phyloP scores from a whole-genome alignment of 2,329 filamentous ascomycete genomes.

The Colletotrichum lentis region DNA sequence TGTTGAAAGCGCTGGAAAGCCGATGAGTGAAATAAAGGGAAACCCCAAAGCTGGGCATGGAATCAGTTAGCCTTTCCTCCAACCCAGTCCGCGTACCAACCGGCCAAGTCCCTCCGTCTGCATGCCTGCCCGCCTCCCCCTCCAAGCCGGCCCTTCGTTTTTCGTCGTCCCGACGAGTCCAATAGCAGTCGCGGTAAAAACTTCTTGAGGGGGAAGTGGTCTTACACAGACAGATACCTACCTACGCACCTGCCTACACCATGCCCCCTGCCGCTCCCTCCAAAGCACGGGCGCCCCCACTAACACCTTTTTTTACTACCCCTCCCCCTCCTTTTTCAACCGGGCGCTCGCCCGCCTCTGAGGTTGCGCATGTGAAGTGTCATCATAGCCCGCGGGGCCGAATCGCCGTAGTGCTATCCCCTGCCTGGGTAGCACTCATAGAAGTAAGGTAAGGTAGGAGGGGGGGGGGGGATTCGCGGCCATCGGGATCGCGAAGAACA shows the following conservation, averaged over 20 bases:
- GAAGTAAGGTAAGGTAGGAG: too few relatives aligned
- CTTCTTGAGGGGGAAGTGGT: conserved; percentile 3
- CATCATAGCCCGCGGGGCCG: conserved; percentile 27
- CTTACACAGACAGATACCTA: not conserved
- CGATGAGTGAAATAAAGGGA: conserved; percentile 2
- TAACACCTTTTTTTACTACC: not conserved
- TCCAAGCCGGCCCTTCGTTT: conserved; percentile 7
- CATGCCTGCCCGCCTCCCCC: not conserved
- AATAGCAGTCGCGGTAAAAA: conserved; percentile 7
- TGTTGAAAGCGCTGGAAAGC: not conserved
- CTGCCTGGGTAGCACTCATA: too few relatives aligned
- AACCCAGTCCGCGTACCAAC: not conserved
- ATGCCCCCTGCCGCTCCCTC: not conserved
- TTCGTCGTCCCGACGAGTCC: conserved; percentile 14
- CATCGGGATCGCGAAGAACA: too few relatives aligned
- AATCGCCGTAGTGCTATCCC: not conserved
- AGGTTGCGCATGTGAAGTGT: conserved; percentile 29
- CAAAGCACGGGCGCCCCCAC: not conserved
- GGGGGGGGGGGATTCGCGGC: too few relatives aligned
- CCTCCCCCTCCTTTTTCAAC: conserved; percentile 32
- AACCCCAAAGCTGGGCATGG: conserved; percentile 1
- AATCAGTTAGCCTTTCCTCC: not conserved
- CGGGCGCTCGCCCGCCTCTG: not conserved
- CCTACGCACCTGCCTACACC: not conserved
- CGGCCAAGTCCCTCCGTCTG: too few relatives aligned